Percentiles rank a stretch among this genome's conserved stretches.
Evolutionary conservation across 2,329 filamentous ascomycete genomes (phyloP).

Genomic region (Fusarium chlamydosporum): DNA sequence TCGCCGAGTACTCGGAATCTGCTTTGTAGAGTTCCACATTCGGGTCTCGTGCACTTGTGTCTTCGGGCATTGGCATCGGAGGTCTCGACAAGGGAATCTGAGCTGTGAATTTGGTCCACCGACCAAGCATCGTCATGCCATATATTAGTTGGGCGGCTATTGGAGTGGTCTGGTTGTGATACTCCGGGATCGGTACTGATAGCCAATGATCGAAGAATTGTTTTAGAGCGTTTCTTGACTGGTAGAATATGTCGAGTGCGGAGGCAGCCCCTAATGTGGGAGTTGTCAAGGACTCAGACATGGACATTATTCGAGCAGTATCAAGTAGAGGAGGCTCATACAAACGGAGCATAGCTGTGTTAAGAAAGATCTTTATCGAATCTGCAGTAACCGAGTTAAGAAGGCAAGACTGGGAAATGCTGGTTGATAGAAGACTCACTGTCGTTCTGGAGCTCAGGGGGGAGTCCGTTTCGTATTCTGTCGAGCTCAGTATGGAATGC

Average conservation of each 20-base stretch:
- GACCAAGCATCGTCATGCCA: slow-evolving; percentile 64
- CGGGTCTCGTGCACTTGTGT: slow-evolving; percentile 43
- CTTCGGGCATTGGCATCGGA: slow-evolving; percentile 47
- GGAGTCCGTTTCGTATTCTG: slow-evolving; percentile 56
- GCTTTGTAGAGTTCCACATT: slow-evolving; percentile 42
- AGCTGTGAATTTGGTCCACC: slow-evolving; percentile 64
- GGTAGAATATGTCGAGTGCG: slow-evolving; percentile 65
- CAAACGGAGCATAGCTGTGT: slow-evolving; percentile 60
- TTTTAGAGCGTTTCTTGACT: slow-evolving; percentile 62
- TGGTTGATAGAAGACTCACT: slow-evolving; percentile 48
- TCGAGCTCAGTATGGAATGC: slow-evolving; percentile 64
- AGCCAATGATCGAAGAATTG: slow-evolving; percentile 66
- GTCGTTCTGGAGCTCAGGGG: slow-evolving; percentile 55
- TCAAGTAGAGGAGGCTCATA: slow-evolving; percentile 65
- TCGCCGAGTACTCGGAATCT: slow-evolving; percentile 45
- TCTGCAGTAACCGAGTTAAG: slow-evolving; percentile 47
- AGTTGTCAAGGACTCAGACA: slow-evolving; percentile 60
- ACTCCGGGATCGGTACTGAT: slow-evolving; percentile 59
- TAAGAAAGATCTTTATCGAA: slow-evolving; percentile 58
- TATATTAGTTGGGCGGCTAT: slow-evolving; percentile 64
- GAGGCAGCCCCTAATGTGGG: slow-evolving; percentile 57
- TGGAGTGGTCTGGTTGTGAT: slow-evolving; percentile 63
- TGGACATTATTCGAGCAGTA: slow-evolving; percentile 57
- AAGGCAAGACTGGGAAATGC: fast-evolving
- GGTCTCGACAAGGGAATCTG: slow-evolving; percentile 53